Percentiles rank a stretch among this genome's conserved stretches.
These are phyloP conservation scores for Stentor roeselii DNA, from an alignment of 73 alveolate genomes.

Conservation along the genomic window DNA sequence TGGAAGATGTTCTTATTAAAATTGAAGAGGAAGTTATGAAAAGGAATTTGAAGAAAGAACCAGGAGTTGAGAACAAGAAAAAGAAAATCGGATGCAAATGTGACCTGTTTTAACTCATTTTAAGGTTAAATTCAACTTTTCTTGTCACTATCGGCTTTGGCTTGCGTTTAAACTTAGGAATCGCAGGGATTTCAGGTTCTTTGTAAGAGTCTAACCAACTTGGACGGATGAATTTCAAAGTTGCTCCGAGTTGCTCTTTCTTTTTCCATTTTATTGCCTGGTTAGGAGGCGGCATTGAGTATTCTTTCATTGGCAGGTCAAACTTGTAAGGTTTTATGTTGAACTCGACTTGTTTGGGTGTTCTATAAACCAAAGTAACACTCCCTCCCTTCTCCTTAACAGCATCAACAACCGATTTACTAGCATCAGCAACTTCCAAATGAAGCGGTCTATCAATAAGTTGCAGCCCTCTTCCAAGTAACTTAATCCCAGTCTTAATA, in stretches of 20 bases:
- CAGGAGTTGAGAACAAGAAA: too few species aligned
- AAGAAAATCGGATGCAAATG: too few species aligned
- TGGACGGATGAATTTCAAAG: slow-evolving; percentile 52
- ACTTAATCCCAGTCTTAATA: slow-evolving; percentile 68
- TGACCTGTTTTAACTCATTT: too few species aligned
- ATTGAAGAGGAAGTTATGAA: not conserved
- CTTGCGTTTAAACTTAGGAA: not conserved
- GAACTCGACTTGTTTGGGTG: slow-evolving; percentile 58
- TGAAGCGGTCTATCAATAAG: slow-evolving; percentile 53
- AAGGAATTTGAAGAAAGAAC: too few species aligned
- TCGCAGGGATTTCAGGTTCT: not conserved
- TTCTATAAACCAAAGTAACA: slow-evolving; percentile 50
- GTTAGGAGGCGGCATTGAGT: slow-evolving; percentile 75
- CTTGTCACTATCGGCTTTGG: slow-evolving; percentile 13
- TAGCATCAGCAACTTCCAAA: slow-evolving; percentile 77
- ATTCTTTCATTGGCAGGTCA: slow-evolving; percentile 42
- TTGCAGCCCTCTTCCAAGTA: slow-evolving; percentile 68
- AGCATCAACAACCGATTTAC: slow-evolving; percentile 62
- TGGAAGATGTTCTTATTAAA: not conserved
- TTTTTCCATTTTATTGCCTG: slow-evolving; percentile 59
- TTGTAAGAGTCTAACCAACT: slow-evolving; percentile 37
- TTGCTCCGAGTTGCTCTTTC: slow-evolving; percentile 62
- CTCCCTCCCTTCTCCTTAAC: slow-evolving; percentile 71
- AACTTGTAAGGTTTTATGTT: slow-evolving; percentile 69
- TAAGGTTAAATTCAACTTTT: not conserved